phyloP scores from a whole-genome alignment of 805 yeast genomes.

The Metschnikowia henanensis region DNA sequence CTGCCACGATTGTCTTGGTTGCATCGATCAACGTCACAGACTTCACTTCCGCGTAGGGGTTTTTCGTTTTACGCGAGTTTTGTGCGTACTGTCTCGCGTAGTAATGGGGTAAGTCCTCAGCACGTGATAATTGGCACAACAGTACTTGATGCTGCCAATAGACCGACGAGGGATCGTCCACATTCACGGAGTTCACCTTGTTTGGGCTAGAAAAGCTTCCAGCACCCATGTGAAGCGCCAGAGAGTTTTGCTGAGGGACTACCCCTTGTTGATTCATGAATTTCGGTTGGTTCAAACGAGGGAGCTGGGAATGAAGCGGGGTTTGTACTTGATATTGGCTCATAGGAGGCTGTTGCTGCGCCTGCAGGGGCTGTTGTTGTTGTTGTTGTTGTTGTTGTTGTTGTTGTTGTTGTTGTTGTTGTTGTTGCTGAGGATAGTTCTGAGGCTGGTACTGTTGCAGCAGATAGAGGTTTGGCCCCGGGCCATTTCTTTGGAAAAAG shows the following conservation, averaged over 20 bases:
- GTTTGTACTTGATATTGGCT: constrained; percentile 16
- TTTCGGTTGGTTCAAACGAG: constrained; percentile 22
- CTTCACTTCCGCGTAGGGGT: constrained; percentile 38
- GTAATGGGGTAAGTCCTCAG: constrained; percentile 66
- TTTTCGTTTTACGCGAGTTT: constrained; percentile 51
- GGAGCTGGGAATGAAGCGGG: constrained; percentile 24
- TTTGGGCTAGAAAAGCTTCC: constrained; percentile 20
- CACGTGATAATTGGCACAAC: constrained; percentile 67
- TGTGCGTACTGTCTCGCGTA: constrained; percentile 85
- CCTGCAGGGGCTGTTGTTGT: constrained; percentile 10
- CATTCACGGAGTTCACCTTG: constrained; percentile 33
- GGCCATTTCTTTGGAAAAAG: constrained; percentile 25
- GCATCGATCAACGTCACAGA: constrained; percentile 42
- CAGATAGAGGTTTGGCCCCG: constrained; percentile 12
- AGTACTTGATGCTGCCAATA: constrained; percentile 83
- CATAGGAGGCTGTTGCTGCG: constrained; percentile 4
- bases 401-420: constrained; percentile 12
- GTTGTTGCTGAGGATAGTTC: constrained; percentile 29
- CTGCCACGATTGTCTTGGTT: constrained; percentile 37
- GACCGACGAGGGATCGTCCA: constrained; percentile 43
- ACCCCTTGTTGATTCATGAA: constrained; percentile 18
- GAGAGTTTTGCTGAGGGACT: constrained; percentile 15
- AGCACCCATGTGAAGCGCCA: constrained; percentile 9
- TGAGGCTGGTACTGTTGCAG: constrained; percentile 28
- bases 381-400: constrained; percentile 17